Percentiles rank a stretch among this genome's conserved stretches.
phyloP scores from a whole-genome alignment of 2,329 filamentous ascomycete species.

The Metarhizium sp. region DNA sequence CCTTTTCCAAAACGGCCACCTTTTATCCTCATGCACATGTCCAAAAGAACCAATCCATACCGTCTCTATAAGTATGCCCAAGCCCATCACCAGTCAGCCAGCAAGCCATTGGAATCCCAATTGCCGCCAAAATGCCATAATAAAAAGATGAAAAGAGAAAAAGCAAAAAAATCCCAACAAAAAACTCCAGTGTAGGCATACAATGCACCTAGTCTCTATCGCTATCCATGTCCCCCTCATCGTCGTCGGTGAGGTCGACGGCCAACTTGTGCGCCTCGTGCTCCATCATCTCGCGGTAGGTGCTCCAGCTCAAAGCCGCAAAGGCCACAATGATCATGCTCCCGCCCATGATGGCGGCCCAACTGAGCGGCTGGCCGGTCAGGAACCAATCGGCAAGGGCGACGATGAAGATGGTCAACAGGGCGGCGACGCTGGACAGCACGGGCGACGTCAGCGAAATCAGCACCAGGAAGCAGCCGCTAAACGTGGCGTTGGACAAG shows the following conservation, averaged over 20 bases:
- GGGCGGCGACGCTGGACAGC: slow-evolving; percentile 80
- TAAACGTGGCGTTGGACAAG: slow-evolving; percentile 82
- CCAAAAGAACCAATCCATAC: too few species aligned
- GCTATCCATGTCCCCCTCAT: slow-evolving; percentile 29
- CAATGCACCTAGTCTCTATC: not conserved
- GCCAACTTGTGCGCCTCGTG: slow-evolving; percentile 54
- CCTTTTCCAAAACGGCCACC: too few species aligned
- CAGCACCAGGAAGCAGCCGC: slow-evolving; percentile 83
- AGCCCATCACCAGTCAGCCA: too few species aligned
- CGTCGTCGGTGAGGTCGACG: slow-evolving; percentile 36
- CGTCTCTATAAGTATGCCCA: too few species aligned
- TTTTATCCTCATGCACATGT: too few species aligned
- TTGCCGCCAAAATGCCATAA: too few species aligned
- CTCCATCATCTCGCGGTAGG: slow-evolving; percentile 86
- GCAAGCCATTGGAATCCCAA: too few species aligned
- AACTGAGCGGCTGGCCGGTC: slow-evolving; percentile 66
- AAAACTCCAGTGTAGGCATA: not conserved
- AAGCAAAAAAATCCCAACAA: slow-evolving; percentile 35
- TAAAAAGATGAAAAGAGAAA: too few species aligned
- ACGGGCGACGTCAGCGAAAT: slow-evolving; percentile 92
- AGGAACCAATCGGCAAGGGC: slow-evolving; percentile 83
- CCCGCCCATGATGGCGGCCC: slow-evolving; percentile 72
- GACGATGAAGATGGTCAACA: slow-evolving; percentile 95
- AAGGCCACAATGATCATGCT: slow-evolving; percentile 83
- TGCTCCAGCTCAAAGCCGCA: slow-evolving; percentile 78